A percentile compares a stretch with the other conserved stretches of the same genome.
Evolutionary conservation across 768 basidiomycete genomes (phyloP).

Genomic region (Tubosaeta sp.): DNA sequence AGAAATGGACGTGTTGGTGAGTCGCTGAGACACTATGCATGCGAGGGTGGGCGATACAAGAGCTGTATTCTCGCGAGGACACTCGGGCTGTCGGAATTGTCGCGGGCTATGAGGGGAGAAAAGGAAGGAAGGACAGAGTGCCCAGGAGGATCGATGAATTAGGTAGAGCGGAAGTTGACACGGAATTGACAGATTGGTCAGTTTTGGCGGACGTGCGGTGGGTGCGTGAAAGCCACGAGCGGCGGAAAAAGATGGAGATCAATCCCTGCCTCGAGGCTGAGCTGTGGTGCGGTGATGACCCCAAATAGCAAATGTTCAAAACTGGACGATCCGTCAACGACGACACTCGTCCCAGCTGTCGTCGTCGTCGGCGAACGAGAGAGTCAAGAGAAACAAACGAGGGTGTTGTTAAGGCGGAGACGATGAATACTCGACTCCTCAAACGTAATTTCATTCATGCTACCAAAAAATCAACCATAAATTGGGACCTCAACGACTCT

Average conservation of each 20-base stretch:
- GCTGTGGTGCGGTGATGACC: constrained; percentile 15
- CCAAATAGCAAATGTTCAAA: constrained; percentile 20
- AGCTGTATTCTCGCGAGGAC: constrained; percentile 25
- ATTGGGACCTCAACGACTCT: constrained; percentile 10
- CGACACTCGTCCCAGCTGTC: constrained; percentile 3
- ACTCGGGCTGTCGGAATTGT: constrained; percentile 23
- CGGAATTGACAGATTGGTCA: constrained; percentile 26
- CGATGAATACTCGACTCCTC: constrained; percentile 1
- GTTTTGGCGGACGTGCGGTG: constrained; percentile 30
- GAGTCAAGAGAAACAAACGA: constrained; percentile 14
- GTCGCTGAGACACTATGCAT: constrained; percentile 42
- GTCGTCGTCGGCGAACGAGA: constrained; percentile 5
- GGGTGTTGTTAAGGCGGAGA: constrained; percentile 23
- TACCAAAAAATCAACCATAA: neutral
- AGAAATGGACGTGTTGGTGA: constrained; percentile 31
- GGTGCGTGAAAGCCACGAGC: constrained; percentile 35
- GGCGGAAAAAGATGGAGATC: constrained; percentile 29
- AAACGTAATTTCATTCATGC: constrained; percentile 13
- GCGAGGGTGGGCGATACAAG: constrained; percentile 26
- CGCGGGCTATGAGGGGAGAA: constrained; percentile 23
- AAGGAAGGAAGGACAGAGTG: constrained; percentile 25
- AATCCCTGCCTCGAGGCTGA: constrained; percentile 30
- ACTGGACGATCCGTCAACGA: constrained; percentile 7
- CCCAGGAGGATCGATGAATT: constrained; percentile 27
- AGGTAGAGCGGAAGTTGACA: constrained; percentile 26